Percentiles rank a stretch among this genome's conserved stretches.
Evolutionary conservation across 1,284 basidiomycete genomes (phyloP).

Genomic region (Anthracocystis walkeri): DNA sequence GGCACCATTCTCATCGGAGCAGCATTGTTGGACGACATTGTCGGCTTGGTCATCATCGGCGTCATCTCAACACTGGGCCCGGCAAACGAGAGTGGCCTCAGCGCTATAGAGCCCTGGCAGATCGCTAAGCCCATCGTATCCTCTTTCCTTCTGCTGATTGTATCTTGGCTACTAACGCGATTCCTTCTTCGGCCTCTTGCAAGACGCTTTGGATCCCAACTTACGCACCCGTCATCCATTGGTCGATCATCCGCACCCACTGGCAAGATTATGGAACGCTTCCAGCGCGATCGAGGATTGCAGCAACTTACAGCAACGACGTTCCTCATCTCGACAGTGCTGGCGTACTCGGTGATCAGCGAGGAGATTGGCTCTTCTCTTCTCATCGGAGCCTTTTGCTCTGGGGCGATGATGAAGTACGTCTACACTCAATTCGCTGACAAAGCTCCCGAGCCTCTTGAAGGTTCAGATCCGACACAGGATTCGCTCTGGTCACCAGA

Average conservation of each 20-base stretch:
- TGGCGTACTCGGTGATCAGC: constrained; percentile 29
- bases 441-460: neutral
- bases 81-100: neutral
- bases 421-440: constrained; percentile 6
- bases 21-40: constrained; percentile 75
- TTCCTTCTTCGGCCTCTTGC: constrained; percentile 12
- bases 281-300: constrained; percentile 2
- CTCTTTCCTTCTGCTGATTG: constrained; percentile 69
- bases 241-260: neutral
- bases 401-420: constrained; percentile 63
- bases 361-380: constrained; percentile 70
- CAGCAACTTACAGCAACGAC: constrained; percentile 13
- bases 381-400: constrained; percentile 72
- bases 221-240: neutral
- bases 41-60: constrained; percentile 74
- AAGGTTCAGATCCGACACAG: neutral
- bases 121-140: constrained; percentile 71
- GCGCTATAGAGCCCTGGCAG: constrained; percentile 66
- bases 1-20: constrained; percentile 74
- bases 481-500: constrained; percentile 13
- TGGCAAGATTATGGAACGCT: neutral
- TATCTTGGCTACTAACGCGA: constrained; percentile 39
- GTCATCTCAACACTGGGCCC: constrained; percentile 71
- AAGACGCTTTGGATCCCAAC: neutral
- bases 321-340: constrained; percentile 7